Base-by-base conservation (phyloP, 148 eudicot genomes). In the Bassia scoparia region DNA sequence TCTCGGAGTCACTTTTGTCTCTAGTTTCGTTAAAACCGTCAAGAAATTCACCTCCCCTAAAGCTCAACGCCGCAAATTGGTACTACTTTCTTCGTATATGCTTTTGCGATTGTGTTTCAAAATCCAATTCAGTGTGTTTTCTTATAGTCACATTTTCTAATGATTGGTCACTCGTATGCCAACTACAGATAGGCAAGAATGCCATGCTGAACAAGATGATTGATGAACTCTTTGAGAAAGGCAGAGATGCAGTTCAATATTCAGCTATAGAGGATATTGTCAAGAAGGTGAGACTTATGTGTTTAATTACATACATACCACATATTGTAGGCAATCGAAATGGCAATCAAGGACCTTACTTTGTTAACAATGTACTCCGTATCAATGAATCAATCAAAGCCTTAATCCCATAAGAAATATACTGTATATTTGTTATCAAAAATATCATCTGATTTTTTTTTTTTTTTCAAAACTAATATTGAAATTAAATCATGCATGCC, bases 131-230 rank as follows among this genome's bases (percentile, higher is more conserved):
- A 26, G n/a, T n/a, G n/a, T n/a, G n/a, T n/a, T n/a, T n/a, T n/a
- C n/a, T 4, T 46, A 27, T 30, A 27, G 29, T 27, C 63, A 41
- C 43, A 63, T 43, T 67, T 35, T 55, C 16, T 34, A 4, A 30
- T 31, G 30, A 35, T 3, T 80, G 52, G 29, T 41, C 64, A 60
- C 31, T 68, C 17, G 26, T 18, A 29, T 38, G 56, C 70, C 15
- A 71, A 59, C 35, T 69, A 81, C 89, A 94, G 98, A 89, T 91
- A 21, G 87, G 80, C 59, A 94, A 86, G 75, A 94, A 94, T 87
- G 95, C 91, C 27, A 67, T 69, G 68, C 82, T 94, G 53, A 87
- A 84, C 88, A 88, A 81, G 79, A 83, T 96, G 13, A 82, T 94
- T 60, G 98, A 94, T 54, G 88, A 89, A 70, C 74, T 94, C 53